Evolutionary conservation across 2,329 filamentous ascomycete species (phyloP).

Genomic region (Drechslerella coelobrocha): DNA sequence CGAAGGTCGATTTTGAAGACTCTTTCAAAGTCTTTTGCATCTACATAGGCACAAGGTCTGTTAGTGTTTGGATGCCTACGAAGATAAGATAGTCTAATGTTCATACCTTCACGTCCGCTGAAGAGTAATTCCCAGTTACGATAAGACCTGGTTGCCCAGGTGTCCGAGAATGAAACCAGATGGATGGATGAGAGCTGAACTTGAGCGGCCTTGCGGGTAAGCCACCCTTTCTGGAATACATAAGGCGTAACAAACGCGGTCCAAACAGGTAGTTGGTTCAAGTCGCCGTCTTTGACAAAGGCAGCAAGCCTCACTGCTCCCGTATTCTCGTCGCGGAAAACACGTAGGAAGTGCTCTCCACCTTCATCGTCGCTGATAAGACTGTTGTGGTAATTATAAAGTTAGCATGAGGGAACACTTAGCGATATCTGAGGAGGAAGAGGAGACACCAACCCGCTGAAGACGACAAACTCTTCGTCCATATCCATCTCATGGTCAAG

Average conservation of each 20-base stretch:
- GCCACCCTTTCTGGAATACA: conserved; percentile 46
- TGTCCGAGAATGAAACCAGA: conserved; percentile 54
- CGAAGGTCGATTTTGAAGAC: conserved; percentile 51
- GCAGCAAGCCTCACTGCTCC: conserved; percentile 54
- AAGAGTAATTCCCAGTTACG: conserved; percentile 53
- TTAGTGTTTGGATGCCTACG: conserved; percentile 7
- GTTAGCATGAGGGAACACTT: conserved; percentile 9
- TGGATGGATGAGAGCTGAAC: conserved; percentile 51
- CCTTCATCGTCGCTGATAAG: conserved; percentile 54
- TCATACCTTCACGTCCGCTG: conserved; percentile 52
- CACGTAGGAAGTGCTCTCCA: conserved; percentile 52
- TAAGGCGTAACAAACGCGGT: conserved; percentile 53
- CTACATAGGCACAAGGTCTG: conserved; percentile 11
- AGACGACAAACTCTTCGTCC: conserved; percentile 54
- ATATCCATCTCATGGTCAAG: conserved; percentile 54
- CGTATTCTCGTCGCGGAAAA: conserved; percentile 54
- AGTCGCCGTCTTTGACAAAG: conserved; percentile 53
- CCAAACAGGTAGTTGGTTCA: conserved; percentile 54
- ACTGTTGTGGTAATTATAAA: conserved; percentile 15
- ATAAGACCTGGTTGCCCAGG: conserved; percentile 54
- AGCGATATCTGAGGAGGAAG: neutral
- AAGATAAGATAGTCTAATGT: too few relatives aligned
- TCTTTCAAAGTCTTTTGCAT: conserved; percentile 53
- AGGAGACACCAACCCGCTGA: conserved; percentile 51
- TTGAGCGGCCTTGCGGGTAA: conserved; percentile 33